These are phyloP conservation scores for Saccharum hybrid DNA, from an alignment of 202 grass and related monocot genomes.

Conservation along the genomic window DNA sequence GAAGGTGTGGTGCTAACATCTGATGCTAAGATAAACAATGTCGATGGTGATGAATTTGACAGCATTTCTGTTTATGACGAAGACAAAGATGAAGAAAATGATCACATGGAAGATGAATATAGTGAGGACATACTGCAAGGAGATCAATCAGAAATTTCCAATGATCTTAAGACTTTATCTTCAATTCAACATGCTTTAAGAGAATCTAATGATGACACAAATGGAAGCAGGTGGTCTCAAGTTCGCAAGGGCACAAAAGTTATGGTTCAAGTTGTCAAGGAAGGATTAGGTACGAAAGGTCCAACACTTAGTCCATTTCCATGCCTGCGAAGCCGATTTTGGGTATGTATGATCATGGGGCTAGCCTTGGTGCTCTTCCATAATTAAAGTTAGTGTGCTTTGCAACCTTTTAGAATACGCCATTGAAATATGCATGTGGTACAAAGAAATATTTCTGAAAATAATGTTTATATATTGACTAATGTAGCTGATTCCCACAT, in stretches of 20 bases:
- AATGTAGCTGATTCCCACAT: constrained; percentile 3
- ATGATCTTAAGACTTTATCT: constrained; percentile 58
- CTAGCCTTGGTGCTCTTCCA: constrained; percentile 25
- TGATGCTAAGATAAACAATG: constrained; percentile 44
- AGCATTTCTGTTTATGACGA: constrained; percentile 51
- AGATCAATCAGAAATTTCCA: constrained; percentile 51
- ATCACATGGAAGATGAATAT: constrained; percentile 59
- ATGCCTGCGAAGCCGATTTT: constrained; percentile 88
- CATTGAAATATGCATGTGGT: background rate
- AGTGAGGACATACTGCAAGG: constrained; percentile 51
- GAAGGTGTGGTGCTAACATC: constrained; percentile 45
- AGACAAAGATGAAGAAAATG: constrained; percentile 56
- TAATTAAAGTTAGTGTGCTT: constrained; percentile 22
- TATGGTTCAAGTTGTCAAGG: constrained; percentile 97
- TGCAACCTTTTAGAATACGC: constrained; percentile 35
- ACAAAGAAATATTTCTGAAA: constrained; percentile 8
- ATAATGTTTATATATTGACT: background rate
- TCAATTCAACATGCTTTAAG: constrained; percentile 63
- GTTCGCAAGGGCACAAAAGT: constrained; percentile 88
- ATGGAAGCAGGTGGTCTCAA: constrained; percentile 73
- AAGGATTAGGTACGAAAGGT: constrained; percentile 85
- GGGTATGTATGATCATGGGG: constrained; percentile 66
- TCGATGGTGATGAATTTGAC: constrained; percentile 47
- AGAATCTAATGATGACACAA: constrained; percentile 52
- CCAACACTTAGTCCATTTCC: constrained; percentile 92